Base-by-base conservation (phyloP, 257 asterid genomes). In the Solanum lignicaule region DNA sequence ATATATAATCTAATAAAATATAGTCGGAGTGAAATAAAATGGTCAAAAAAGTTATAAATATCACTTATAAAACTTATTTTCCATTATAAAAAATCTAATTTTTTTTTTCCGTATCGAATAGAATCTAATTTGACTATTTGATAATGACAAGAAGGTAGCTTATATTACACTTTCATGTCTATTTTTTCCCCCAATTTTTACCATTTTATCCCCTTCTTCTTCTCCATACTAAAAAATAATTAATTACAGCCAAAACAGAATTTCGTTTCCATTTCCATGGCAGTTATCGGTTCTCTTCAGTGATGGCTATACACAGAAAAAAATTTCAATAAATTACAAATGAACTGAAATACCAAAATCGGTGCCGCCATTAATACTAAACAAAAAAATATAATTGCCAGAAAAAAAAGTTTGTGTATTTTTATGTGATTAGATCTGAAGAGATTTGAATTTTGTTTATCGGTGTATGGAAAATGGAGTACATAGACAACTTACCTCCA, bases 381-480 rank as follows among this genome's bases (percentile, higher is more conserved):
- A 20, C 32, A 23, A 60, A 60, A 62, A 23, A 9, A 4, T n/a
- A 36, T 31, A 33, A 55, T 71, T 58, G 21, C 75, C 32, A 14
- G 65, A 27, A 72, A 60, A 72, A 85, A 25, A 5, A n/a, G 7
- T 10, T 58, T n/a, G 48, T 36, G 65, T 39, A 52, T 85, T 36
- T 55, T 20, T 41, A 36, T 15, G 38, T 79, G 85, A 43, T 79
- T 39, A 86, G 88, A 86, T 86, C 84, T 74, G 25, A 74, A 41
- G 31, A 36, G n/a, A 9, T 68, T 69, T 7, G 11, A 27, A 4
- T 52, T 16, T 20, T 20, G 7, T n/a, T 25, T 86, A 25, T 86
- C 66, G 91, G 93, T 89, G 91, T 91, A 90, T 90, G 93, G 92
- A 90, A 90, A 89, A 96, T 96, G 99, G 95, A 94, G 93, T 94